phyloP scores from a whole-genome alignment of 2,329 filamentous ascomycete genomes.

The Apiospora sp. region DNA sequence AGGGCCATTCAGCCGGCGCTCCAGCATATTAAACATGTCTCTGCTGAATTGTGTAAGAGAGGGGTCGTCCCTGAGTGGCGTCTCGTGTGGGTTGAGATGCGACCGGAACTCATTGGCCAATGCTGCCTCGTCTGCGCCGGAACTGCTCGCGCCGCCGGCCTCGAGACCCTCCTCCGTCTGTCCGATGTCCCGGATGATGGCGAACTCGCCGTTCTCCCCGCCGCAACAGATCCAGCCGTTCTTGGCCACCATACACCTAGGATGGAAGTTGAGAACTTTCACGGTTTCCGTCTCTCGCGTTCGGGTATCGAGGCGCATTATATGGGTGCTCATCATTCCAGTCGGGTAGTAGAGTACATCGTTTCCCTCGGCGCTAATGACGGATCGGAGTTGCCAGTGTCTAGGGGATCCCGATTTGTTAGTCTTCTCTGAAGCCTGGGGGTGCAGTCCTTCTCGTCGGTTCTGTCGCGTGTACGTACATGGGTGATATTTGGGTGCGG shows the following conservation, averaged over 20 bases:
- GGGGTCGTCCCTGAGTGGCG: constrained; percentile 45
- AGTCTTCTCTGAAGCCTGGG: constrained; percentile 11
- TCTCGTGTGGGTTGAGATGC: constrained; percentile 34
- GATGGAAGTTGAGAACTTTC: constrained; percentile 73
- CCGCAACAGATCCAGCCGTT: constrained; percentile 92
- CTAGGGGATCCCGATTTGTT: constrained; percentile 48
- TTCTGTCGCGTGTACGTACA: constrained; percentile 54
- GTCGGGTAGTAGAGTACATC: constrained; percentile 87
- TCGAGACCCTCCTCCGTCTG: constrained; percentile 37
- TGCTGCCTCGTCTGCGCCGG: constrained; percentile 36
- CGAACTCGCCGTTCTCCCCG: constrained; percentile 87
- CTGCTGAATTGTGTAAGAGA: constrained; percentile 41
- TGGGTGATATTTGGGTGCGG: constrained; percentile 69
- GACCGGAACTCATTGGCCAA: constrained; percentile 35
- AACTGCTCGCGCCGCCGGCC: constrained; percentile 25
- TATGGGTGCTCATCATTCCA: constrained; percentile 68
- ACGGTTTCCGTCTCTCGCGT: constrained; percentile 77
- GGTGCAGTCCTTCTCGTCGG: not conserved
- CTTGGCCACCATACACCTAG: constrained; percentile 87
- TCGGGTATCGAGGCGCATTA: constrained; percentile 74
- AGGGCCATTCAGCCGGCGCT: constrained; percentile 44
- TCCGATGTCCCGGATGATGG: constrained; percentile 68
- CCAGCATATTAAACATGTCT: constrained; percentile 43
- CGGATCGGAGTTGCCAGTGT: constrained; percentile 89
- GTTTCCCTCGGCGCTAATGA: constrained; percentile 81